Conservation (phyloP, 345 rosid genomes). For the Camelina neglecta region DNA sequence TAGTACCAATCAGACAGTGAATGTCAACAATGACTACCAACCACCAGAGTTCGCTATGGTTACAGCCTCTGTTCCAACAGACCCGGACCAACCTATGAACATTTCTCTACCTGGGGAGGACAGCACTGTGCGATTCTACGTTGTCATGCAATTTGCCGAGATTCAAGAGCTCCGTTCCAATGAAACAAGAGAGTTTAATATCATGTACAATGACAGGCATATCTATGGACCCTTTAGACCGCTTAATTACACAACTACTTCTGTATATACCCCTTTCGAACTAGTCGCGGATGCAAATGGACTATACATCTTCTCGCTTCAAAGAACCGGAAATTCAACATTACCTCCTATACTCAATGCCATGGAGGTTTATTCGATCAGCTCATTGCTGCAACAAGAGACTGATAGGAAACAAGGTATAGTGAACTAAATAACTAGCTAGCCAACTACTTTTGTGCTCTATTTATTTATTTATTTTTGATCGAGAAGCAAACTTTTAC, state of each 20-base stretch:
- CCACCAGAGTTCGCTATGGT: slow-evolving; percentile 48
- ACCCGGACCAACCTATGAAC: slow-evolving; percentile 33
- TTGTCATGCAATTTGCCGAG: slow-evolving; percentile 58
- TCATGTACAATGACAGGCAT: slow-evolving; percentile 34
- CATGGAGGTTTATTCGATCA: slow-evolving; percentile 51
- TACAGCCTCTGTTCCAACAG: slow-evolving; percentile 49
- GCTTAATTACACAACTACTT: slow-evolving; percentile 33
- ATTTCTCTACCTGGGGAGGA: slow-evolving; percentile 2
- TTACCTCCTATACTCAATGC: slow-evolving; percentile 68
- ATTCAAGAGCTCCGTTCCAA: slow-evolving; percentile 41
- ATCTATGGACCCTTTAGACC: slow-evolving; percentile 48
- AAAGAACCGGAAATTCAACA: slow-evolving; percentile 46
- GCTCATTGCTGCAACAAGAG: slow-evolving; percentile 35
- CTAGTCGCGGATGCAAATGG: slow-evolving; percentile 46
- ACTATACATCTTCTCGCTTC: slow-evolving; percentile 21
- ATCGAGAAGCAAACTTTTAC: slow-evolving; percentile 10
- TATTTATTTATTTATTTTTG: neutral
- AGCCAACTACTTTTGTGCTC: slow-evolving; percentile 17
- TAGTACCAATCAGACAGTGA: slow-evolving; percentile 32
- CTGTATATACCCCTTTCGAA: slow-evolving; percentile 19
- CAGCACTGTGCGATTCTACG: slow-evolving; percentile 23
- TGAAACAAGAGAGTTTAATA: slow-evolving; percentile 51
- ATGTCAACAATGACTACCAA: slow-evolving; percentile 18
- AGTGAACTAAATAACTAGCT: neutral
- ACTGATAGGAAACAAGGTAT: slow-evolving; percentile 52